Base-by-base conservation (phyloP, 192 early-diverging fungal genomes). In the Radiomyces spectabilis region DNA sequence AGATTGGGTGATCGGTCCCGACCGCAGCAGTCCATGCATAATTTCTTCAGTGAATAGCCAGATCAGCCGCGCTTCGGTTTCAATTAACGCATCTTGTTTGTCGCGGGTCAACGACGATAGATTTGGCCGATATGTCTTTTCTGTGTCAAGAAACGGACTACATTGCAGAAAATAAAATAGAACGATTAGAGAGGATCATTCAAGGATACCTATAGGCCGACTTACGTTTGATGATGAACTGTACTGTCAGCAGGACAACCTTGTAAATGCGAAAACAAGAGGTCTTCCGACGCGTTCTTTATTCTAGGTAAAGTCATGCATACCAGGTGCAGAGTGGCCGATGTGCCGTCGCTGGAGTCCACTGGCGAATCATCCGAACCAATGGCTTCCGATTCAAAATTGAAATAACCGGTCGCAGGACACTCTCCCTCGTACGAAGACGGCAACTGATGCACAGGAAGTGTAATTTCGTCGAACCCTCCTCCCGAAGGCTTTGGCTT, bases 21-120 rank as follows among this genome's bases (percentile, higher is more conserved):
- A 63, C 18, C 75, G 65, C 25, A 91, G 61, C 19, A 91, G 56
- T 0, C 76, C 70, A 59, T 85, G 80, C 74, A 91, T 81, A 18
- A 91, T 74, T 63, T 91, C 86, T 43, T 91, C 83, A 33, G 83
- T 82, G n/a, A 87, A 69, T 0, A 87, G 47, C 71, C 67, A 72
- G 16, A 81, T 74, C 12, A 91, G 57, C 29, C 78, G 63, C 1
- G 69, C 55, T 41, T 75, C 73, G 1, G 80, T 82, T 49, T 83
- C 76, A 0, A 65, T 54, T 13, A 89, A 57, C 0, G 83, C 84
- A 27, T 80, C 78, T 35, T 71, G 57, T 52, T 86, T 84, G 32
- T 73, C 74, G 12, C 21, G 35, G 7, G 31, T 63, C 37, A 56
- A 57, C 6, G 53, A 65, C 30, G 61, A 52, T 3, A 76, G 57